Conservation (phyloP, 2,329 filamentous ascomycete genomes). For the Colletotrichum theobromicola region DNA sequence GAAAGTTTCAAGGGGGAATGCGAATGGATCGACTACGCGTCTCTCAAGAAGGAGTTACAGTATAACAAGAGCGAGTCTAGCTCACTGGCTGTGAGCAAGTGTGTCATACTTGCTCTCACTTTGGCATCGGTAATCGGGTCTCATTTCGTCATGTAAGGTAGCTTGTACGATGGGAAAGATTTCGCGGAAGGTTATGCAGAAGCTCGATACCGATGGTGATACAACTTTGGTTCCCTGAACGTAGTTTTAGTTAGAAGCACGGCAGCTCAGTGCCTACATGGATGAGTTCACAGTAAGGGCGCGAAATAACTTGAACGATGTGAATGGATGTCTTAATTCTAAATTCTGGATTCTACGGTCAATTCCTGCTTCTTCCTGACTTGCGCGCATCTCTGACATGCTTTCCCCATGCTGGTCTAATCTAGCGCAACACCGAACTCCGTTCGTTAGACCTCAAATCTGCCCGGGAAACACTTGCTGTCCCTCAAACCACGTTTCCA, state of each 20-base stretch:
- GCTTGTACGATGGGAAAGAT: fast-evolving
- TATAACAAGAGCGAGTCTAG: neutral
- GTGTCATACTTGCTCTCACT: neutral
- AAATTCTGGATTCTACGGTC: fast-evolving
- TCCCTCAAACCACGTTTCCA: slow-evolving; percentile 61
- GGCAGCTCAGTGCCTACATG: neutral
- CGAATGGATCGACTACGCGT: neutral
- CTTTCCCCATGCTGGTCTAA: neutral
- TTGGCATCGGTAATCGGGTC: neutral
- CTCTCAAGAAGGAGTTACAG: neutral
- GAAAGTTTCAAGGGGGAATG: neutral
- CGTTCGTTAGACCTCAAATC: neutral
- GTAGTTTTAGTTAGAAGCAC: fast-evolving
- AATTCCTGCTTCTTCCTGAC: fast-evolving
- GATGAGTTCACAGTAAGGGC: neutral
- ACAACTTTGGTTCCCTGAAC: fast-evolving
- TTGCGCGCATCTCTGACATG: fast-evolving
- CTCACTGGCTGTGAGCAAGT: neutral
- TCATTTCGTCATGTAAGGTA: neutral
- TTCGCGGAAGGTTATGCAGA: neutral
- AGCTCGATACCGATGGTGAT: neutral
- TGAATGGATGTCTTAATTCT: fast-evolving
- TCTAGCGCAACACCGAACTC: neutral
- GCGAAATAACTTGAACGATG: too few relatives aligned
- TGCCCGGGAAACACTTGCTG: slow-evolving; percentile 37